Evolutionary conservation across 495 filamentous ascomycete genomes (phyloP).

Genomic region (Neurospora discreta): DNA sequence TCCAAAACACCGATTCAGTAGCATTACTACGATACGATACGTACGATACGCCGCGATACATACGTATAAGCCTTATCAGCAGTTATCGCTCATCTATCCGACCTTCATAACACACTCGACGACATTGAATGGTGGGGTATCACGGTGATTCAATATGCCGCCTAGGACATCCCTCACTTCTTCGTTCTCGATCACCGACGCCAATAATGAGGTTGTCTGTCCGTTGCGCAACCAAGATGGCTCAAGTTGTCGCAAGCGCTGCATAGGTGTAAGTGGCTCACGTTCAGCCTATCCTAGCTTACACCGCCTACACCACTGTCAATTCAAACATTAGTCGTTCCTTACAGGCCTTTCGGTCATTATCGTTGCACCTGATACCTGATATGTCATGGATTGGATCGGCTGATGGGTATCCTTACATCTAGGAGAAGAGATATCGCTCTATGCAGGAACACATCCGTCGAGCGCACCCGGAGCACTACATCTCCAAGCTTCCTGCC

Average conservation of each 20-base stretch:
- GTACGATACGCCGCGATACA: background rate
- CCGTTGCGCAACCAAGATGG: slow-evolving; percentile 93
- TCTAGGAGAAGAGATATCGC: slow-evolving; percentile 90
- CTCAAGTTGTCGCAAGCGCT: slow-evolving; percentile 94
- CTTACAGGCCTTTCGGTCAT: background rate
- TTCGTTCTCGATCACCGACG: slow-evolving; percentile 86
- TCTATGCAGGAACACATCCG: slow-evolving; percentile 99
- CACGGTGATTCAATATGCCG: slow-evolving; percentile 59
- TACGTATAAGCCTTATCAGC: slow-evolving; percentile 21
- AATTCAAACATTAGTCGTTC: background rate
- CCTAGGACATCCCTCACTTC: slow-evolving; percentile 76
- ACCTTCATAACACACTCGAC: slow-evolving; percentile 2
- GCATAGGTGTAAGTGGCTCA: slow-evolving; percentile 76
- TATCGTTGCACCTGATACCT: background rate
- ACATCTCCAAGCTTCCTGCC: slow-evolving; percentile 96
- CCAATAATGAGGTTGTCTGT: slow-evolving; percentile 93
- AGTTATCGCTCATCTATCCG: slow-evolving; percentile 23
- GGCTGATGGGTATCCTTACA: background rate
- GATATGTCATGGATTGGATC: background rate
- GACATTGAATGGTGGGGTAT: slow-evolving; percentile 42
- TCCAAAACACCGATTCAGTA: slow-evolving; percentile 24
- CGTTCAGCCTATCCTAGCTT: slow-evolving; percentile 11
- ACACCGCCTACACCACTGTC: background rate
- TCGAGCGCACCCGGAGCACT: slow-evolving; percentile 92
- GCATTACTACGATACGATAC: slow-evolving; percentile 1